Conservation (phyloP, 805 yeast genomes). For the Starmerella bacillaris region DNA sequence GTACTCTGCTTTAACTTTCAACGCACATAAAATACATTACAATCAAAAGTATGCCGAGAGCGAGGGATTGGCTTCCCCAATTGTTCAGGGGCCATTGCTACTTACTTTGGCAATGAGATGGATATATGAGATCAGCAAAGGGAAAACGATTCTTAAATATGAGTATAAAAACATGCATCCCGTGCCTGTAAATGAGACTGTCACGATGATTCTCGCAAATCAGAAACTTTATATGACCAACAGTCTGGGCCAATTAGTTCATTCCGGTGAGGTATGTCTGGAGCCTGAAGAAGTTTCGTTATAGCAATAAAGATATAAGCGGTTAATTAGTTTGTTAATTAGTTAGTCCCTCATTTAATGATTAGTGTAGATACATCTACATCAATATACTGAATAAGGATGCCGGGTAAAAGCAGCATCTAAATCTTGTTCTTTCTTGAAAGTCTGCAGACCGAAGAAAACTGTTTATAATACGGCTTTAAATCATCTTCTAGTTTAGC, state of each 20-base stretch:
- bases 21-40: slow-evolving; percentile 72
- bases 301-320: too few species aligned
- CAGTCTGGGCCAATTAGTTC: too few species aligned
- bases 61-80: slow-evolving; percentile 44
- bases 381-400: too few species aligned
- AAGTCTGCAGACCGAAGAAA: slow-evolving; percentile 7
- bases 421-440: too few species aligned
- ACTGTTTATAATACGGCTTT: slow-evolving; percentile 4
- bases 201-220: too few species aligned
- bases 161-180: slow-evolving; percentile 36
- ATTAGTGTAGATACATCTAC: too few species aligned
- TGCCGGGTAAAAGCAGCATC: too few species aligned
- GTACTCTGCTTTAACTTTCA: slow-evolving; percentile 61
- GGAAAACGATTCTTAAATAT: slow-evolving; percentile 12
- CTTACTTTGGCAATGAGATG: slow-evolving; percentile 43
- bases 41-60: slow-evolving; percentile 35
- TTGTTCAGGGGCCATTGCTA: slow-evolving; percentile 72
- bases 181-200: slow-evolving; percentile 27
- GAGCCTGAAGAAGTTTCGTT: too few species aligned
- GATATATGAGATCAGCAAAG: slow-evolving; percentile 19
- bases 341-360: too few species aligned
- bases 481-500: slow-evolving; percentile 25
- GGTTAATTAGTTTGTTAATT: too few species aligned
- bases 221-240: too few species aligned
- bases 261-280: too few species aligned